Evolutionary conservation across 2,329 filamentous ascomycete species (phyloP), one percentile per base, ranked within the genome.

Genomic region (Alternaria sp.): DNA sequence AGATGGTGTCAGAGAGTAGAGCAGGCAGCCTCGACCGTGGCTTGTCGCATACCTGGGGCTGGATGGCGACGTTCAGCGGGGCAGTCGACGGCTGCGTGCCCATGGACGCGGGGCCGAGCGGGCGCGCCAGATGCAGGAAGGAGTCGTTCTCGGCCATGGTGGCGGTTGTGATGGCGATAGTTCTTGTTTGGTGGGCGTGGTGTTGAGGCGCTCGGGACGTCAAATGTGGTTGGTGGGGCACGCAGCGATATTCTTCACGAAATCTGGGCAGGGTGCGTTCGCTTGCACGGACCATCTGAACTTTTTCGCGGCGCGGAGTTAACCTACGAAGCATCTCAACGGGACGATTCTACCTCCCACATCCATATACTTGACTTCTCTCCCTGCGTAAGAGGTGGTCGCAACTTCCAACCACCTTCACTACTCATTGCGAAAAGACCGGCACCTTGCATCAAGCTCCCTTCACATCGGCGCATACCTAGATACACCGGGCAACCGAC

Each of bases 71-170:
- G 81, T 90, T 92, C 81, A 99, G 89, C 83, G 96, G 96, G 83
- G 93, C 91, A 81, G 93, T 95, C 75, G 91, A 93, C 77, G 91
- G 90, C 83, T 93, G 91, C 78, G 92, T 89, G 80, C 91, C 92
- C 75, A 93, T 86, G 64, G 88, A 86, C 68, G 91, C 90, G 72
- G 93, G 93, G 81, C 93, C 93, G 69, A 98, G 87, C 77, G 96
- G 96, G 82, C 96, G 90, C 79, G 95, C 91, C 72, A 99, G 91
- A 83, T 99, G 96, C 77, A 98, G 90, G 86, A 97, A 98, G 69
- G 92, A 91, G 81, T 95, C 91, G 76, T 88, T 86, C 81, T 90
- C 84, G 81, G 93, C 91, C 93, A 97, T 97, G 83, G 77, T 93
- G 87, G 57, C 44, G 57, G 45, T 97, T 82, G 78, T 93, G 87